phyloP scores from a whole-genome alignment of 2,329 filamentous ascomycete species.

The Lecanicillium sp. region DNA sequence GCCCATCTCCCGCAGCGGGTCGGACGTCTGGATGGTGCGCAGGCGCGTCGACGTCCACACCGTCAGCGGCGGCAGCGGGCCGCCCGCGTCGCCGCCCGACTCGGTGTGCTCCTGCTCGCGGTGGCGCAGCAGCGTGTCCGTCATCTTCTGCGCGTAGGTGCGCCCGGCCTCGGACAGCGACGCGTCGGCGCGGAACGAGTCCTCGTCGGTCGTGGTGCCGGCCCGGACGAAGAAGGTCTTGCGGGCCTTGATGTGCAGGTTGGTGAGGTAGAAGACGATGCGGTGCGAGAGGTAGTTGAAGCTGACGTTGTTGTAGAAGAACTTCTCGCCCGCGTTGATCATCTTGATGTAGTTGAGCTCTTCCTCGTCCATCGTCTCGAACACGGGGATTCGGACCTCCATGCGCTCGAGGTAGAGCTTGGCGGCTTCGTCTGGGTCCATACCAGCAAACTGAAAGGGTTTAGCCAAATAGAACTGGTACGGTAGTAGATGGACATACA shows the following conservation, averaged over 20 bases:
- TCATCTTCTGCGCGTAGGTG: constrained; percentile 80
- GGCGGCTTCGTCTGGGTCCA: constrained; percentile 88
- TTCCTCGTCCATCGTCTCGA: constrained; percentile 91
- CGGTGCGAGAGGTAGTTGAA: constrained; percentile 96
- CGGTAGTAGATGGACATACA: constrained; percentile 43
- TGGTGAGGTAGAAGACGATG: constrained; percentile 97
- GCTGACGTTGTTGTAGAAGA: constrained; percentile 94
- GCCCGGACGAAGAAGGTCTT: constrained; percentile 90
- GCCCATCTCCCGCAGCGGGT: constrained; percentile 70
- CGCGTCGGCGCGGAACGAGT: constrained; percentile 88
- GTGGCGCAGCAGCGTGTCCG: constrained; percentile 73
- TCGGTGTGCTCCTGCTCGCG: constrained; percentile 73
- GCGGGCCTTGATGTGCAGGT: constrained; percentile 91
- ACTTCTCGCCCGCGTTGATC: constrained; percentile 92
- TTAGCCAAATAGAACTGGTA: not conserved
- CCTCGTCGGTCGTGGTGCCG: constrained; percentile 79
- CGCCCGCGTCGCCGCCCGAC: constrained; percentile 60
- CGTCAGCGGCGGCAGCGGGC: constrained; percentile 70
- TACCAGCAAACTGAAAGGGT: constrained; percentile 66
- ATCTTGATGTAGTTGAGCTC: constrained; percentile 98
- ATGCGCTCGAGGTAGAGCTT: constrained; percentile 88
- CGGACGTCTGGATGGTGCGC: constrained; percentile 83
- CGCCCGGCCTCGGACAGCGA: constrained; percentile 73
- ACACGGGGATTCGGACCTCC: constrained; percentile 85
- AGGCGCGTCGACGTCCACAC: constrained; percentile 94